phyloP scores from a whole-genome alignment of 768 basidiomycete species.

The Obba rivulosa region DNA sequence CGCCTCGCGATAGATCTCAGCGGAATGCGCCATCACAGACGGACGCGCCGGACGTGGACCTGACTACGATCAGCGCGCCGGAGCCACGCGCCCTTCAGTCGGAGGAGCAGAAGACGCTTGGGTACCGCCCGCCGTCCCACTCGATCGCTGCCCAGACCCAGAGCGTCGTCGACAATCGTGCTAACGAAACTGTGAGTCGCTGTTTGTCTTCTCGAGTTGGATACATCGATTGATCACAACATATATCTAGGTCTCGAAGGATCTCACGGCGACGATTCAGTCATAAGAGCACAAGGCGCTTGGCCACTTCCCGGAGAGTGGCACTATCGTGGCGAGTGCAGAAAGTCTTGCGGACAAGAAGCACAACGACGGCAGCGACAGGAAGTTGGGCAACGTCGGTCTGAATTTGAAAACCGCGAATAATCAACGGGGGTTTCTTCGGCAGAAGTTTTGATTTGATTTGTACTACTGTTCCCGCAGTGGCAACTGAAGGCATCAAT shows the following conservation, averaged over 20 bases:
- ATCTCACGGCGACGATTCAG: conserved; percentile 12
- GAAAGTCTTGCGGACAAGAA: conserved; percentile 14
- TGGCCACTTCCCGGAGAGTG: conserved; percentile 15
- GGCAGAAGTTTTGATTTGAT: too few species aligned
- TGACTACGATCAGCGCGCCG: conserved; percentile 12
- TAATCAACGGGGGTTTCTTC: too few species aligned
- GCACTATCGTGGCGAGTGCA: conserved; percentile 15
- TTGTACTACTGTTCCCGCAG: too few species aligned
- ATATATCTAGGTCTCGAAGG: conserved; percentile 9
- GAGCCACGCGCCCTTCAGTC: conserved; percentile 20
- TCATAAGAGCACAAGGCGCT: conserved; percentile 17
- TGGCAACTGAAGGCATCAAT: too few species aligned
- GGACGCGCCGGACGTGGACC: conserved; percentile 9
- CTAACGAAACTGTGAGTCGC: conserved; percentile 9
- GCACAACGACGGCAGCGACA: too few species aligned
- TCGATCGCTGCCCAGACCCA: conserved; percentile 21
- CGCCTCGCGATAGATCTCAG: neutral
- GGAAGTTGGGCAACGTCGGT: too few species aligned
- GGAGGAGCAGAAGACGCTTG: conserved; percentile 22
- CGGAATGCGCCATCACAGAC: neutral
- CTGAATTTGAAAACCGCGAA: too few species aligned
- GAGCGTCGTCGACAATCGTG: conserved; percentile 12
- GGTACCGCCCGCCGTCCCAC: conserved; percentile 17
- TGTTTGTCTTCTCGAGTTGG: neutral
- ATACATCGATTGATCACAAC: too few species aligned